A percentile compares a stretch with the other conserved stretches of the same genome.
Conservation (phyloP, 176 grass and related monocot species). For the Eleusine coracana region DNA sequence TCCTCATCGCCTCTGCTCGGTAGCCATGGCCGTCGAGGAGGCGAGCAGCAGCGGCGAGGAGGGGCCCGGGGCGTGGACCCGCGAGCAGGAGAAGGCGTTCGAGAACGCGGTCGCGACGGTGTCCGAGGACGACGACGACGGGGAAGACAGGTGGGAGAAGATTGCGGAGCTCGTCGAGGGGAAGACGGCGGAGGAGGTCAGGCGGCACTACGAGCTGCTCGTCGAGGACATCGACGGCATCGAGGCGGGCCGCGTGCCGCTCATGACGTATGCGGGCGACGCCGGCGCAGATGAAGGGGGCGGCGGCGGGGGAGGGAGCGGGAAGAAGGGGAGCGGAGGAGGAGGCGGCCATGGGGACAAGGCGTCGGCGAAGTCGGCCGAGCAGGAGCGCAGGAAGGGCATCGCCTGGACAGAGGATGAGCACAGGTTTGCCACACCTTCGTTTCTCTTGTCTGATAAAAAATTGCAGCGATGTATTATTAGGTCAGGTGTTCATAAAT, state of each 20-base stretch:
- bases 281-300: slow-evolving; percentile 37
- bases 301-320: slow-evolving; percentile 38
- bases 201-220: slow-evolving; percentile 77
- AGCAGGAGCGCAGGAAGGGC: slow-evolving; percentile 88
- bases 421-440: slow-evolving; percentile 62
- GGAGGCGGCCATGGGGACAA: slow-evolving; percentile 51
- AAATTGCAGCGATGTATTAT: slow-evolving; percentile 4
- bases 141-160: slow-evolving; percentile 56
- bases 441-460: background rate
- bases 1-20: background rate
- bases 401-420: slow-evolving; percentile 99
- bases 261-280: slow-evolving; percentile 59
- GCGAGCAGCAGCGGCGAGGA: slow-evolving; percentile 64
- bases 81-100: slow-evolving; percentile 87
- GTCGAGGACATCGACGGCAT: slow-evolving; percentile 79
- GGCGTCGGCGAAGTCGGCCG: slow-evolving; percentile 62
- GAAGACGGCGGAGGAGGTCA: slow-evolving; percentile 72
- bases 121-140: slow-evolving; percentile 44
- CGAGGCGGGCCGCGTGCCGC: slow-evolving; percentile 73
- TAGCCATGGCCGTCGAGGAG: slow-evolving; percentile 62
- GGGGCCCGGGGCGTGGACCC: slow-evolving; percentile 49
- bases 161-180: slow-evolving; percentile 61
- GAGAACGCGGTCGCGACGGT: slow-evolving; percentile 70
- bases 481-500: background rate
- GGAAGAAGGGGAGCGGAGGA: slow-evolving; percentile 53